Evolutionary conservation across 2,329 filamentous ascomycete genomes (phyloP), one percentile per base, ranked within the genome.

Genomic region (Ophiocordyceps unilateralis): DNA sequence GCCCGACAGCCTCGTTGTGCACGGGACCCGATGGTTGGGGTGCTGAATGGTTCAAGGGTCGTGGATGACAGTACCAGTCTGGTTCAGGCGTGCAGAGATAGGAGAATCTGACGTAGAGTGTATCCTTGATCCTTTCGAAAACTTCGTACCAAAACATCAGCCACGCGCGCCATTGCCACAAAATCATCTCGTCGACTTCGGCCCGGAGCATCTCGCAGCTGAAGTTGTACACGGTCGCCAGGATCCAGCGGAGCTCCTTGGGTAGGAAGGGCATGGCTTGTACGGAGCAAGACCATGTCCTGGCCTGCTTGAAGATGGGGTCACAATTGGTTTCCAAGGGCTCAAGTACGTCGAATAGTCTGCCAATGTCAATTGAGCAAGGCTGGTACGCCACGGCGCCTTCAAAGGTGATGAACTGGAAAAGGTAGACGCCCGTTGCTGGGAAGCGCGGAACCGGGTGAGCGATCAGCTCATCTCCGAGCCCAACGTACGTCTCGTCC

Each of bases 221-320:
- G 19, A 60, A 55, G 48, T 59, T 51, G 47, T 55, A 61, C 20
- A 59, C 45, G 38, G 41, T 51, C 23, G 55, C 49, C 21, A 59
- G 53, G 26, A 60, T 43, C 57, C 50, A 60, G 48, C 58, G 52
- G 36, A 60, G 42, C 26, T 55, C 50, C 39, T 49, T 55, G 15
- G 56, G 57, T 2, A 61, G 44, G 6, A 24, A 10, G 2, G 28
- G 5, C 1, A 22, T 17, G 5, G 50, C 45, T 42, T 61, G 58
- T 2, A 51, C 22, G 10, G 49, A 48, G 42, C 58, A 61, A 5
- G 55, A 53, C 58, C 58, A 61, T 6, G 45, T 40, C 15, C 58
- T 52, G 15, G 57, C 57, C 19, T 45, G 34, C 24, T 46, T 51
- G 48, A 59, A 59, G 14, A 55, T 0, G 11, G 23, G 30, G 40